Evolutionary conservation across 495 filamentous ascomycete species (phyloP).

Genomic region (Talaromyces proteolyticus): DNA sequence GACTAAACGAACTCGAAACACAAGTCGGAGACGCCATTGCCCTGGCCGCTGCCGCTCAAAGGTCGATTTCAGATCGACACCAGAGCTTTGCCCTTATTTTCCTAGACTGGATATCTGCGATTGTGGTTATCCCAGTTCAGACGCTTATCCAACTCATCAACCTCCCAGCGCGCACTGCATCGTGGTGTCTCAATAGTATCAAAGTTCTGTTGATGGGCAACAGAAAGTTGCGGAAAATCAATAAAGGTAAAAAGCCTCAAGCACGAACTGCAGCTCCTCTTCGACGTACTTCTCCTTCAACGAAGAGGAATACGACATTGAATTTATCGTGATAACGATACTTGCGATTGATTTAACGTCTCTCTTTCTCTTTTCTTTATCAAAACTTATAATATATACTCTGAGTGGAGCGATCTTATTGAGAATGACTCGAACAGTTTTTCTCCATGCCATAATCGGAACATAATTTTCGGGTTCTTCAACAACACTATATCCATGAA

Average conservation of each 20-base stretch:
- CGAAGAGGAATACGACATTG: neutral
- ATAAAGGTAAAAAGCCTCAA: constrained; percentile 3
- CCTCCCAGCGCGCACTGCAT: constrained; percentile 15
- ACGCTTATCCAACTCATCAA: neutral
- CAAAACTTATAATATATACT: too few relatives aligned
- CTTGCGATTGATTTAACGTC: too few relatives aligned
- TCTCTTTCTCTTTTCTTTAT: too few relatives aligned
- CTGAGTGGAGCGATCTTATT: too few relatives aligned
- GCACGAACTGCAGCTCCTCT: neutral
- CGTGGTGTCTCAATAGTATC: constrained; percentile 11
- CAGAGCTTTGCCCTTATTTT: constrained; percentile 5
- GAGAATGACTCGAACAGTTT: too few relatives aligned
- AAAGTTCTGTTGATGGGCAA: neutral
- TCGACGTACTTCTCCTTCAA: neutral
- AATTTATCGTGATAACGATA: too few relatives aligned
- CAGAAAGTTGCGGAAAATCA: neutral
- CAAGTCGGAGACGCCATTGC: constrained; percentile 72
- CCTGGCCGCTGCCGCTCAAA: constrained; percentile 70
- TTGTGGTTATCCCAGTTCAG: constrained; percentile 5
- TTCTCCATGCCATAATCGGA: too few relatives aligned
- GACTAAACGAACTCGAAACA: constrained; percentile 62
- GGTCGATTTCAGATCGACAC: constrained; percentile 16
- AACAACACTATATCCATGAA: too few relatives aligned
- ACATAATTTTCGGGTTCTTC: too few relatives aligned
- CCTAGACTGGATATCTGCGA: constrained; percentile 5